Conservation (phyloP, 2,329 filamentous ascomycete genomes). For the Lojkania enalia region DNA sequence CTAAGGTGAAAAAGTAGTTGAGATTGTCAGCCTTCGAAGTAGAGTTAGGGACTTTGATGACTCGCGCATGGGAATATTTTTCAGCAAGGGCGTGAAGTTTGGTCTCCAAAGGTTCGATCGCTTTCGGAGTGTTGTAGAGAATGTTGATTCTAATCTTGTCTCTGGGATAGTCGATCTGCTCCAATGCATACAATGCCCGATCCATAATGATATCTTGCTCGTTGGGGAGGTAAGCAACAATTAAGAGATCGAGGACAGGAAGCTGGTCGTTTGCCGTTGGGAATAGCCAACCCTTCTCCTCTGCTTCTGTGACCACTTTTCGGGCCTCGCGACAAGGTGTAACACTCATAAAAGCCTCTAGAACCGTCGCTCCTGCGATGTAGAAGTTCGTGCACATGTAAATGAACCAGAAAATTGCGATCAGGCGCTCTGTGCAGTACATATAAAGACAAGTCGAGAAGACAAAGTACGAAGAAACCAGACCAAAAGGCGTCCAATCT, state of each 20-base stretch:
- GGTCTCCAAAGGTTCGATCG: conserved; percentile 52
- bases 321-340: conserved; percentile 43
- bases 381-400: conserved; percentile 51
- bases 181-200: conserved; percentile 51
- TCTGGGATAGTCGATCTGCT: conserved; percentile 52
- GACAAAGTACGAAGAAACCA: conserved; percentile 48
- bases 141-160: conserved; percentile 54
- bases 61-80: conserved; percentile 47
- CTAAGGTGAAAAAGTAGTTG: conserved; percentile 52
- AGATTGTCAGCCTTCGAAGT: conserved; percentile 57
- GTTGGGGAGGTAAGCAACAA: conserved; percentile 57
- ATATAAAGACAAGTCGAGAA: conserved; percentile 49
- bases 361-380: conserved; percentile 48
- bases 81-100: conserved; percentile 45
- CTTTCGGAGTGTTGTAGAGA: conserved; percentile 54
- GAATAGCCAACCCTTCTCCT: conserved; percentile 47
- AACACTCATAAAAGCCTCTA: conserved; percentile 48
- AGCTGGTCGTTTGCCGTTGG: conserved; percentile 48
- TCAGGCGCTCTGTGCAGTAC: conserved; percentile 41
- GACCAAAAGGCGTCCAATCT: conserved; percentile 49
- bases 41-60: conserved; percentile 54
- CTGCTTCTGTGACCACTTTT: conserved; percentile 42
- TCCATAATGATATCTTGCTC: conserved; percentile 56
- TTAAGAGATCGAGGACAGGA: conserved; percentile 51
- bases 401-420: conserved; percentile 50